Conservation (phyloP, 2,329 filamentous ascomycete species). For the Alternaria brassicae region DNA sequence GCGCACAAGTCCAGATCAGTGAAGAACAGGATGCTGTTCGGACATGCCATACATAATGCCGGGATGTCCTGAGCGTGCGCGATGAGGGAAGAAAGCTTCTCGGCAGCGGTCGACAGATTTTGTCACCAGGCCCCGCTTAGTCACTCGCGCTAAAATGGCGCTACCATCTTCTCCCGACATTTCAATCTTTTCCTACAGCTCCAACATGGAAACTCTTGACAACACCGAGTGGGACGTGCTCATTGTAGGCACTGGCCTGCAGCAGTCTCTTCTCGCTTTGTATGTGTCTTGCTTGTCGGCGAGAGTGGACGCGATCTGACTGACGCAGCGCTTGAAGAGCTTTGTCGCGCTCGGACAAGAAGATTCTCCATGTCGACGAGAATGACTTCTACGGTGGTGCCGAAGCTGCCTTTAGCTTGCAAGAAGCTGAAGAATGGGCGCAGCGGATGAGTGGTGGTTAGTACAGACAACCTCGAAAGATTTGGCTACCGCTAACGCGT, state of each 20-base stretch:
- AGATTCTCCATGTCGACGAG: constrained; percentile 85
- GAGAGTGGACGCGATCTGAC: constrained; percentile 64
- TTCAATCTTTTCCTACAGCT: constrained; percentile 25
- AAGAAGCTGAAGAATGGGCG: constrained; percentile 81
- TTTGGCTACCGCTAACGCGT: constrained; percentile 12
- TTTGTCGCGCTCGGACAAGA: constrained; percentile 89
- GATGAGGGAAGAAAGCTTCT: constrained; percentile 34
- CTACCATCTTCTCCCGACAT: constrained; percentile 30
- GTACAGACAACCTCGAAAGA: constrained; percentile 27
- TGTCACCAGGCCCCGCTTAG: constrained; percentile 36
- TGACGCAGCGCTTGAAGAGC: constrained; percentile 78
- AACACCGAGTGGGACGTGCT: constrained; percentile 61
- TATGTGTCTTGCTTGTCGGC: constrained; percentile 47
- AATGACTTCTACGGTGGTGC: constrained; percentile 88
- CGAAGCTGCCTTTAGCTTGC: constrained; percentile 84
- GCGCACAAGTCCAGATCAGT: constrained; percentile 52
- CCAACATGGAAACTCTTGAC: constrained; percentile 59
- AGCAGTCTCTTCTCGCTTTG: constrained; percentile 62
- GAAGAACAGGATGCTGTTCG: constrained; percentile 52
- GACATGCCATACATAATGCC: constrained; percentile 43
- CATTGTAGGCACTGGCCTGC: constrained; percentile 61
- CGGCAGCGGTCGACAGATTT: constrained; percentile 30
- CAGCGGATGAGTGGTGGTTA: constrained; percentile 48
- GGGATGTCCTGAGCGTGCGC: constrained; percentile 47
- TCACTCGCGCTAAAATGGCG: constrained; percentile 36